Evolutionary conservation across 441 rosid species (phyloP), one percentile per base, ranked within the genome.

Genomic region (Sinapis alba): DNA sequence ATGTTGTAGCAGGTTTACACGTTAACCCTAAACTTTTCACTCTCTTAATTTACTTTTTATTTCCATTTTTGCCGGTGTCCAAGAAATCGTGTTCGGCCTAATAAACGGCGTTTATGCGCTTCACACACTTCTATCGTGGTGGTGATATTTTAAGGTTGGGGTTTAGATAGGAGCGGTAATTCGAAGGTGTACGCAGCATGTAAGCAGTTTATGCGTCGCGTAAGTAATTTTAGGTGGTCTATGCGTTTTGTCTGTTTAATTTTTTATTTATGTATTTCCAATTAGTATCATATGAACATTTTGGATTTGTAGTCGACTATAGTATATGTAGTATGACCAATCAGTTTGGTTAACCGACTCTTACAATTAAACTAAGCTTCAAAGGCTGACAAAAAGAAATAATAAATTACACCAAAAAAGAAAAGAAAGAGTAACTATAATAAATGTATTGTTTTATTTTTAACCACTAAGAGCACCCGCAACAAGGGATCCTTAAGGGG

Each of bases 1-100:
- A 36, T 36, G 4, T 21, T 74, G 51, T 67, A 4, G 7, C 63
- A 68, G 56, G 23, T 30, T 53, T 26, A 19, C 69, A 75, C 69
- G 79, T 76, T 38, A 65, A 30, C 51, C 68, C 19, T n/a, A 43
- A 13, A 32, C 47, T 32, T 34, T 61, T 7, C 24, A 61, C 27
- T 32, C 8, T 61, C 3, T 19, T n/a, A n/a, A n/a, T n/a, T 58
- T 57, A 11, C 2, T 26, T 18, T 47, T 23, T 43, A 0, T 12
- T 62, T 20, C 16, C 41, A 9, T 10, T 45, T 34, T 32, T 18
- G 43, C 65, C 1, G 47, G 65, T 62, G 65, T 62, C 36, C 23
- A 30, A 18, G 7, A 18, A 60, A 32, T 10, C 24, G 66, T 62
- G 66, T 62, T 62, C 11, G 27, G 66, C 26, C 27, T 10, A 36